Percentiles rank a stretch among this genome's conserved stretches.
Conservation (phyloP, 2,329 filamentous ascomycete genomes). For the Cordyceps cicadae region DNA sequence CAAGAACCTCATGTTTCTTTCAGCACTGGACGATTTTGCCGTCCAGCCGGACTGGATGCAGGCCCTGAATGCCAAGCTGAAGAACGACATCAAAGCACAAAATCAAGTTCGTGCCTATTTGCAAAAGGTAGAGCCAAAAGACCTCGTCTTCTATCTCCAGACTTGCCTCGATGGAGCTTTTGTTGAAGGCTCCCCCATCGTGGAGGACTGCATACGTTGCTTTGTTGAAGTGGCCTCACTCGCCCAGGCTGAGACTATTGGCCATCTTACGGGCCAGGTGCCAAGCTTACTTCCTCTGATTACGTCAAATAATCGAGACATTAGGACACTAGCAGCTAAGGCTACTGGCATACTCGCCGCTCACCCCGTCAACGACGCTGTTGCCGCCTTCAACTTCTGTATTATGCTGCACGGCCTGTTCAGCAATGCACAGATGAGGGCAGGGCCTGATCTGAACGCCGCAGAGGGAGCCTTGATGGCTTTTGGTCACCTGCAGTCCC, state of each 20-base stretch:
- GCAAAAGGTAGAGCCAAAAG: slow-evolving; percentile 28
- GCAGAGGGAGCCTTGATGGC: slow-evolving; percentile 40
- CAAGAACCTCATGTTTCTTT: slow-evolving; percentile 43
- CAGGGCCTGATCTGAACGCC: slow-evolving; percentile 36
- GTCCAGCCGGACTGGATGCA: slow-evolving; percentile 79
- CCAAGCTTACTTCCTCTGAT: slow-evolving; percentile 51
- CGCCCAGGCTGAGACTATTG: slow-evolving; percentile 42
- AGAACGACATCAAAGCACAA: slow-evolving; percentile 59
- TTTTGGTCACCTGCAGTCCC: slow-evolving; percentile 36
- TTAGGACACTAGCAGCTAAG: slow-evolving; percentile 58
- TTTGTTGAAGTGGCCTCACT: slow-evolving; percentile 47
- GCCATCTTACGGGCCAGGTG: slow-evolving; percentile 39
- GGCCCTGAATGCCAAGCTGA: slow-evolving; percentile 63
- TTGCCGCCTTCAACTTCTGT: slow-evolving; percentile 20
- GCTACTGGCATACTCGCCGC: slow-evolving; percentile 70
- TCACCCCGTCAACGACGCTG: slow-evolving; percentile 42
- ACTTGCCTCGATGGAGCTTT: slow-evolving; percentile 51
- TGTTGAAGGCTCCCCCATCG: slow-evolving; percentile 31
- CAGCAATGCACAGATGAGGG: slow-evolving; percentile 31
- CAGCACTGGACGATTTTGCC: slow-evolving; percentile 41
- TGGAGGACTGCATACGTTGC: slow-evolving; percentile 40
- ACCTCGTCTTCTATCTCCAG: slow-evolving; percentile 38
- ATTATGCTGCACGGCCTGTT: slow-evolving; percentile 35
- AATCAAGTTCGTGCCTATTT: slow-evolving; percentile 49
- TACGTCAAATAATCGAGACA: slow-evolving; percentile 62